Conservation (phyloP, 2,329 filamentous ascomycete species). For the Lithohypha guttulata region DNA sequence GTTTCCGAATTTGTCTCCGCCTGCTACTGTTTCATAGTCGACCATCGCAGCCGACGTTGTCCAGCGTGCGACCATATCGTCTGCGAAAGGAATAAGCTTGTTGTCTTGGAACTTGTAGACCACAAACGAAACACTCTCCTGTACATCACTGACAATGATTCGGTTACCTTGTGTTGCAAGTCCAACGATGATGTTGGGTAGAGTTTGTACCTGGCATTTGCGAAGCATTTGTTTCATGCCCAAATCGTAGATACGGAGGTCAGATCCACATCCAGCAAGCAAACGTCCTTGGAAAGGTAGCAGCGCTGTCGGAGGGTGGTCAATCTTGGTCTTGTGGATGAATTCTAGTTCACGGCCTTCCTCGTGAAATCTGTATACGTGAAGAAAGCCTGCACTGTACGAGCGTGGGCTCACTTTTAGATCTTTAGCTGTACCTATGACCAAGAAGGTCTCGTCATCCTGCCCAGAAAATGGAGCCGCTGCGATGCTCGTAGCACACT, state of each 20-base stretch:
- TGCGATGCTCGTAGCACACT: slow-evolving; percentile 78
- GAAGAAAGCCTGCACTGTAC: slow-evolving; percentile 70
- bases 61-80: slow-evolving; percentile 83
- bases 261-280: slow-evolving; percentile 71
- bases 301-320: slow-evolving; percentile 80
- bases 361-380: slow-evolving; percentile 82
- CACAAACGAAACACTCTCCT: slow-evolving; percentile 82
- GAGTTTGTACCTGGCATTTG: slow-evolving; percentile 74
- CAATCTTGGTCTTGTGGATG: slow-evolving; percentile 90
- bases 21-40: slow-evolving; percentile 91
- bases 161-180: slow-evolving; percentile 84
- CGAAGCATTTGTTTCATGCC: slow-evolving; percentile 86
- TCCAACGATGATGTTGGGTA: slow-evolving; percentile 73
- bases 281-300: slow-evolving; percentile 87
- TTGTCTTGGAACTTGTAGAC: slow-evolving; percentile 92
- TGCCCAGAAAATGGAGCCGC: slow-evolving; percentile 79
- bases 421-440: slow-evolving; percentile 89
- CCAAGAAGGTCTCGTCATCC: slow-evolving; percentile 79
- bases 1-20: slow-evolving; percentile 96
- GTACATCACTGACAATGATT: slow-evolving; percentile 83
- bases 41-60: slow-evolving; percentile 87
- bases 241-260: slow-evolving; percentile 79
- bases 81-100: slow-evolving; percentile 81
- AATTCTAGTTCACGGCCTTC: slow-evolving; percentile 84
- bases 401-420: slow-evolving; percentile 67